Base-by-base conservation (phyloP, 2,329 filamentous ascomycete genomes). In the Alternaria tenuissima region DNA sequence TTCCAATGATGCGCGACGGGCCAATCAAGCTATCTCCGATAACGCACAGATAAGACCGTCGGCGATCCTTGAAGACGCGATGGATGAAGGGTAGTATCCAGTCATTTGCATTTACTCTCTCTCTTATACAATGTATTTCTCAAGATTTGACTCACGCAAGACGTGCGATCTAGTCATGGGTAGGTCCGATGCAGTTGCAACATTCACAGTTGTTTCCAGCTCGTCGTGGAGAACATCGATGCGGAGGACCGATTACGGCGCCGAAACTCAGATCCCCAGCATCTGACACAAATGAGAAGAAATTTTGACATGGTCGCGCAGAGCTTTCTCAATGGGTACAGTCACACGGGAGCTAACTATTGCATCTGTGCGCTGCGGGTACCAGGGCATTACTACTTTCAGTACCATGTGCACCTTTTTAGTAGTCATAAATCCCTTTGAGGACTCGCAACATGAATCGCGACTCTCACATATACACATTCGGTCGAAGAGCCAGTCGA, bases 11-110 rank as follows among this genome's bases (percentile, higher is more conserved):
- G 64, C 62, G 44, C 64, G 58, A 57, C 63, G 66, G 61, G 56
- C 69, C 70, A 71, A 69, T 69, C 60, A 68, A 36, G 57, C 64
- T 64, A 66, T 68, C 67, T 68, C 74, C 74, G 75, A 76, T 76
- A 63, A 61, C 66, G 53, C 63, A 57, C 66, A 66, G 69, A 74
- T 73, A 71, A 72, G 69, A 51, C 62, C 59, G 55, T 42, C 63
- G 69, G 65, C 68, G 66, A 59, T 63, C 51, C 47, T 39, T 28
- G 26, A 52, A 24, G 26, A 59, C 52, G 52, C 47, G 32, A 48
- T 7, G 34, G 34, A 24, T n/a, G 32, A 32, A 57, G 48, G 20
- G 32, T 18, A 36, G 52, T 24, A 48, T 43, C 41, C 32, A 43
- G 24, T 22, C 52, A 34, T 46, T 56, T 48, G 38, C 38, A 5